Conservation (phyloP, 1,284 basidiomycete genomes). For the Coniferiporia sulphurascens region DNA sequence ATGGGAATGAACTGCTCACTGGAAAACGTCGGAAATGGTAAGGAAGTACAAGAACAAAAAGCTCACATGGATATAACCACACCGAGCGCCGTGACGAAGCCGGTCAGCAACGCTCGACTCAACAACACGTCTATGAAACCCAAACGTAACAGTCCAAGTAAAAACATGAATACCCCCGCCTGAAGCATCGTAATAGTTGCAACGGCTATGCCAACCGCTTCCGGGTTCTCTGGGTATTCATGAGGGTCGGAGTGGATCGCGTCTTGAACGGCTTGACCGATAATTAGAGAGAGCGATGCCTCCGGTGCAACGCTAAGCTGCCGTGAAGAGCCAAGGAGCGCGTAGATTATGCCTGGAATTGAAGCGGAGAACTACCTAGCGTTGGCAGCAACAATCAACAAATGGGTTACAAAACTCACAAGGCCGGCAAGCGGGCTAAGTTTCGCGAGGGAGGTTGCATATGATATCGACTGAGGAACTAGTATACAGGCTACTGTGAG, state of each 20-base stretch:
- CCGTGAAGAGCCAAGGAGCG: slow-evolving; percentile 79
- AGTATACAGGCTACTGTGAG: slow-evolving; percentile 86
- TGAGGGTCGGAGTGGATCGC: slow-evolving; percentile 60
- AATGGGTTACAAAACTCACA: slow-evolving; percentile 42
- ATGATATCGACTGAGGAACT: slow-evolving; percentile 90
- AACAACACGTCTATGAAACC: slow-evolving; percentile 95
- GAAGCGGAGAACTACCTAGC: slow-evolving; percentile 63
- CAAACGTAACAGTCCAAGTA: slow-evolving; percentile 82
- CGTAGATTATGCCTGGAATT: slow-evolving; percentile 79
- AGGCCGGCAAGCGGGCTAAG: slow-evolving; percentile 80
- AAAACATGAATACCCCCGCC: slow-evolving; percentile 83
- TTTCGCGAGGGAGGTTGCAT: slow-evolving; percentile 81
- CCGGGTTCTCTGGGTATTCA: slow-evolving; percentile 43
- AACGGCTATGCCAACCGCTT: slow-evolving; percentile 58
- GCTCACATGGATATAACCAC: slow-evolving; percentile 69
- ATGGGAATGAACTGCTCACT: slow-evolving; percentile 35
- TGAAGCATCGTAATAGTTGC: slow-evolving; percentile 80
- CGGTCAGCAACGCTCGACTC: slow-evolving; percentile 82
- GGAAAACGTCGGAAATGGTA: background rate
- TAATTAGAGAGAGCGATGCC: slow-evolving; percentile 82
- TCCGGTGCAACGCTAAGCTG: slow-evolving; percentile 88
- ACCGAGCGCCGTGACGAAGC: slow-evolving; percentile 81
- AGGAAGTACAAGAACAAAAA: background rate
- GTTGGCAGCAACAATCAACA: background rate
- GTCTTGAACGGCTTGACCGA: slow-evolving; percentile 81